Percentiles rank a stretch among this genome's conserved stretches.
Evolutionary conservation across 305 asterid genomes (phyloP).

Genomic region (Fraxinus paxiana): DNA sequence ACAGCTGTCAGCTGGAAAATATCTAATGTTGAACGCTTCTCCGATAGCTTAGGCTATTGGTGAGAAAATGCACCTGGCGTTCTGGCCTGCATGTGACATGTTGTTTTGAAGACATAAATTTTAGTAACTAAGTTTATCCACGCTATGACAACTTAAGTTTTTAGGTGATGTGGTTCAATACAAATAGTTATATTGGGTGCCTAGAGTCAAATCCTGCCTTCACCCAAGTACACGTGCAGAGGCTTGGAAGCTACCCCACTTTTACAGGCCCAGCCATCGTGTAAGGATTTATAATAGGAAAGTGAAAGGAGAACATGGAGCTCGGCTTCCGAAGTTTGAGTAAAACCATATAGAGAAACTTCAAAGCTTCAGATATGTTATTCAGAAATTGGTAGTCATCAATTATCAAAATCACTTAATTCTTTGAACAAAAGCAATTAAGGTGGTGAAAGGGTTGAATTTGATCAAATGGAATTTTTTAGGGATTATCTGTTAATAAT

Average conservation of each 20-base stretch:
- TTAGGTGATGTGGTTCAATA: background rate
- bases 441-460: background rate
- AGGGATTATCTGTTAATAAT: background rate
- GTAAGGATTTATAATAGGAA: background rate
- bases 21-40: background rate
- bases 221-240: background rate
- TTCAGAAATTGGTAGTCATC: background rate
- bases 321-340: background rate
- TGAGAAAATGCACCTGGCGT: background rate
- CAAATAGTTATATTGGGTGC: background rate
- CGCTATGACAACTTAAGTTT: background rate
- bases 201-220: background rate
- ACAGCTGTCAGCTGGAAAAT: background rate
- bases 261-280: background rate
- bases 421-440: background rate
- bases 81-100: background rate
- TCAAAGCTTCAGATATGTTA: background rate
- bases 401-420: background rate
- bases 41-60: background rate
- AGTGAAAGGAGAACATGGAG: background rate
- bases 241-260: background rate
- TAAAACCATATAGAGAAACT: background rate
- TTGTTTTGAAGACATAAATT: background rate
- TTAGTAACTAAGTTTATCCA: background rate
- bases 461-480: background rate